A percentile compares a stretch with the other conserved stretches of the same genome.
phyloP scores from a whole-genome alignment of 2,329 filamentous ascomycete genomes.

The Sordariomycetes sp. region DNA sequence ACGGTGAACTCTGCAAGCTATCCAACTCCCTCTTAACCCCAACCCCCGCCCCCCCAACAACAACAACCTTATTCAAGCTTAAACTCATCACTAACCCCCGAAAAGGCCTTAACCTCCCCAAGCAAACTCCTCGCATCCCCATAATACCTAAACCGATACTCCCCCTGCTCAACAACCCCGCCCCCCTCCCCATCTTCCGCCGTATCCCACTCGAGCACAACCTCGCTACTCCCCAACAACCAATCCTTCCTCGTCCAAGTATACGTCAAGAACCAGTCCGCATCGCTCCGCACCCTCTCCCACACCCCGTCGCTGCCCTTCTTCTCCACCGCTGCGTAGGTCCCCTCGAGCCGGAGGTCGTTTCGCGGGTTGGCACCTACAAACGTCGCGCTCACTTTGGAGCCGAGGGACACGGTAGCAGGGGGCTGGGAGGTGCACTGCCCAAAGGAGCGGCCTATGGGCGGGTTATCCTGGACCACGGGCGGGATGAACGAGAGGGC shows the following conservation, averaged over 20 bases:
- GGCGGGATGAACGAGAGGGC: constrained; percentile 68
- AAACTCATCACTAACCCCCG: constrained; percentile 50
- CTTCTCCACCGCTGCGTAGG: constrained; percentile 62
- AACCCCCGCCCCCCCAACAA: no score
- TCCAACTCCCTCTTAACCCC: neutral
- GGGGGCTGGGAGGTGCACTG: constrained; percentile 42
- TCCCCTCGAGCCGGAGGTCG: constrained; percentile 64
- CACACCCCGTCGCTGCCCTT: constrained; percentile 28
- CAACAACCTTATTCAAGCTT: constrained; percentile 10
- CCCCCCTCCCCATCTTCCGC: constrained; percentile 37
- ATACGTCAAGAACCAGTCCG: constrained; percentile 72
- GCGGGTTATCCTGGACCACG: constrained; percentile 59
- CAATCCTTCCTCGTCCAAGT: constrained; percentile 63
- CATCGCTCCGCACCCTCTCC: constrained; percentile 57
- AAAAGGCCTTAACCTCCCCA: constrained; percentile 52
- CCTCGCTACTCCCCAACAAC: constrained; percentile 61
- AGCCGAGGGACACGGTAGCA: constrained; percentile 38
- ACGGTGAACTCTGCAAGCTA: neutral
- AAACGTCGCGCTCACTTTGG: constrained; percentile 53
- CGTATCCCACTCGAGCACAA: constrained; percentile 60
- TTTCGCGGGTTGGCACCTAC: constrained; percentile 83
- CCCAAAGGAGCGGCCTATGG: constrained; percentile 56
- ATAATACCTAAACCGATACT: constrained; percentile 71
- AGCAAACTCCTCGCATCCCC: constrained; percentile 63
- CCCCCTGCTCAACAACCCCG: constrained; percentile 44